These are phyloP conservation scores for Sideroxylon spinosum DNA, from an alignment of 179 eudicot genomes.

Conservation along the genomic window DNA sequence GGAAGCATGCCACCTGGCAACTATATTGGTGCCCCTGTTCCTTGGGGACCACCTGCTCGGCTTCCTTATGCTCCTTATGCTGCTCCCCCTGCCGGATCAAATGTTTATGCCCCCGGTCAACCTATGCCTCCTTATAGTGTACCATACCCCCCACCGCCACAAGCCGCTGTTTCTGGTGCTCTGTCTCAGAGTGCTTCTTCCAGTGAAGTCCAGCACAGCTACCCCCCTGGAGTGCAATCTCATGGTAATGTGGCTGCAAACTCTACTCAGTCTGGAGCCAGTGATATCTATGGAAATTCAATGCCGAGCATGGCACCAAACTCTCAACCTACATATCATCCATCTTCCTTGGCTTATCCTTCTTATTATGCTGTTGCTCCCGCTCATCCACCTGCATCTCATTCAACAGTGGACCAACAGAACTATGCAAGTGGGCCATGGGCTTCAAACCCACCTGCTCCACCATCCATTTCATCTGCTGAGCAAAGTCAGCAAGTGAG, in stretches of 20 bases:
- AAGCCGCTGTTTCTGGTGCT: constrained; percentile 27
- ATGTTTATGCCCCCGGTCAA: constrained; percentile 43
- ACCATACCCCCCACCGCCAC: constrained; percentile 46
- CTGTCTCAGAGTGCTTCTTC: constrained; percentile 41
- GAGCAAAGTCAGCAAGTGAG: constrained; percentile 42
- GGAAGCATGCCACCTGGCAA: constrained; percentile 42
- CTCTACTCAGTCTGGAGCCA: constrained; percentile 36
- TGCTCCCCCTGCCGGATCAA: constrained; percentile 48
- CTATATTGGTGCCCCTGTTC: constrained; percentile 47
- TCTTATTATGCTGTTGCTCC: constrained; percentile 57
- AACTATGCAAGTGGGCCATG: constrained; percentile 52
- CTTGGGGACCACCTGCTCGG: constrained; percentile 62
- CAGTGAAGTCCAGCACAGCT: constrained; percentile 43
- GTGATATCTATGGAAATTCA: constrained; percentile 37
- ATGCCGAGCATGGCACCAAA: constrained; percentile 33
- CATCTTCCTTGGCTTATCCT: constrained; percentile 43
- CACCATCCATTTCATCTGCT: constrained; percentile 34
- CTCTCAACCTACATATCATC: constrained; percentile 44
- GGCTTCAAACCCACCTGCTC: constrained; percentile 51
- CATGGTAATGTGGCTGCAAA: constrained; percentile 35
- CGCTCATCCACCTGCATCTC: constrained; percentile 35
- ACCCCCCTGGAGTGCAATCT: constrained; percentile 48
- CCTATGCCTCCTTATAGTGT: constrained; percentile 41
- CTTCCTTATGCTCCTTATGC: constrained; percentile 48
- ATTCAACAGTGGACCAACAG: constrained; percentile 27